Percentiles rank a stretch among this genome's conserved stretches.
phyloP scores from a whole-genome alignment of 169 alveolate species.

The Eimeria necatrix region DNA sequence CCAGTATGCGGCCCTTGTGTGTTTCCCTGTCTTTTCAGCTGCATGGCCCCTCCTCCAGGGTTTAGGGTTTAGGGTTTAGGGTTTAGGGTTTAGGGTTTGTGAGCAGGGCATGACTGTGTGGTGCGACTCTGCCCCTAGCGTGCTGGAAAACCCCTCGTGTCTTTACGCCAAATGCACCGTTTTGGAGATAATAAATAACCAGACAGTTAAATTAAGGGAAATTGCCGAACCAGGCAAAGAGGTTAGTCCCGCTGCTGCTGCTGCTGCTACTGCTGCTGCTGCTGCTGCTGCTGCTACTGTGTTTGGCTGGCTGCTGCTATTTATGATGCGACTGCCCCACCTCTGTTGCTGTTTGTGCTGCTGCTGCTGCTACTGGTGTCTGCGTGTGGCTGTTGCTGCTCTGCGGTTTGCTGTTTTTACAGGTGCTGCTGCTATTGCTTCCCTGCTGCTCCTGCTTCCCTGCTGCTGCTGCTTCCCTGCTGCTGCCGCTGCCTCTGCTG shows the following conservation, averaged over 20 bases:
- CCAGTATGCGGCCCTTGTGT: neutral
- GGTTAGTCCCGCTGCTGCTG: neutral
- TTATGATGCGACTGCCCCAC: too few species aligned
- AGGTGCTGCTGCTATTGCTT: too few species aligned
- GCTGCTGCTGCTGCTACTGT: neutral
- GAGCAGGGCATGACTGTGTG: conserved; percentile 65
- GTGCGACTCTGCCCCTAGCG: conserved; percentile 65
- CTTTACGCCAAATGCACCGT: conserved; percentile 57
- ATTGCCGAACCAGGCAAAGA: neutral
- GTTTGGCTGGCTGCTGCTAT: neutral
- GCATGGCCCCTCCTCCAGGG: too few species aligned
- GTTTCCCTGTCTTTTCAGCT: neutral
- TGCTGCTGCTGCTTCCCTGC: too few species aligned
- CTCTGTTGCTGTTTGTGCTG: too few species aligned
- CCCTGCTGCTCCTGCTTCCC: too few species aligned
- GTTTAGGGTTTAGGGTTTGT: neutral
- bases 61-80: too few species aligned
- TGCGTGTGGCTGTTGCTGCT: too few species aligned
- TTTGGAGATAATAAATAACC: conserved; percentile 65
- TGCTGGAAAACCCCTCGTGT: neutral
- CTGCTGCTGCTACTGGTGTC: too few species aligned
- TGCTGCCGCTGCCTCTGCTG: too few species aligned
- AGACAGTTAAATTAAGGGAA: neutral
- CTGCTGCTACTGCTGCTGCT: neutral
- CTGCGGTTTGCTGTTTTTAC: too few species aligned